phyloP scores from a whole-genome alignment of 2,329 filamentous ascomycete genomes.

The Paraconiothyrium brasiliense region DNA sequence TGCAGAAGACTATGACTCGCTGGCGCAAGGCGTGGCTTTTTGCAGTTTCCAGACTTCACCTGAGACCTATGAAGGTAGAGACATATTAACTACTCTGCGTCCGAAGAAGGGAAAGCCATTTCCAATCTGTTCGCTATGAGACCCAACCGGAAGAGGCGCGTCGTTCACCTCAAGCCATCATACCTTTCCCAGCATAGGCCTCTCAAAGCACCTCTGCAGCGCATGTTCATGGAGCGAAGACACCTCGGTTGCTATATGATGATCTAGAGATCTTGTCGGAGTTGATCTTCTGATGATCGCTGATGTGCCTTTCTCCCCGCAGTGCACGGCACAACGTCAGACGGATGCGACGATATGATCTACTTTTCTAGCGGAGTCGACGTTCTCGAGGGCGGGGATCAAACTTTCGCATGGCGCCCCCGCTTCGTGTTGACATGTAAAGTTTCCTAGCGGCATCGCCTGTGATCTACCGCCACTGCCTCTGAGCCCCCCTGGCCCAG shows the following conservation, averaged over 20 bases:
- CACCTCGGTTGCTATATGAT: neutral
- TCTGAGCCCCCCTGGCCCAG: neutral
- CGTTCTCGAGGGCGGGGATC: neutral
- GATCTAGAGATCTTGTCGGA: neutral
- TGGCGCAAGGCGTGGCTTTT: neutral
- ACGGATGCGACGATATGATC: neutral
- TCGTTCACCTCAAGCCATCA: neutral
- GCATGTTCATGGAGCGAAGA: too few relatives aligned
- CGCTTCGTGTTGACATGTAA: neutral
- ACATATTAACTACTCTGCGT: neutral
- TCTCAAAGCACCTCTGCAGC: neutral
- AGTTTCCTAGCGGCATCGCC: conserved; percentile 8
- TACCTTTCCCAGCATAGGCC: neutral
- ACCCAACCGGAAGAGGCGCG: neutral
- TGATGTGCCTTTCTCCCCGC: neutral
- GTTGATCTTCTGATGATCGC: neutral
- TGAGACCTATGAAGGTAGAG: neutral
- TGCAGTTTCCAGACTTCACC: neutral
- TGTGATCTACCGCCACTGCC: neutral
- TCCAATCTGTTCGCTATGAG: neutral
- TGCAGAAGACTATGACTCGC: neutral
- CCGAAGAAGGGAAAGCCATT: neutral
- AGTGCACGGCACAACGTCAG: neutral
- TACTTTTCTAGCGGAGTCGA: neutral
- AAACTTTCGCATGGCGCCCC: neutral